phyloP scores from a whole-genome alignment of 345 rosid genomes.

The Eucalyptus sideroxylon region DNA sequence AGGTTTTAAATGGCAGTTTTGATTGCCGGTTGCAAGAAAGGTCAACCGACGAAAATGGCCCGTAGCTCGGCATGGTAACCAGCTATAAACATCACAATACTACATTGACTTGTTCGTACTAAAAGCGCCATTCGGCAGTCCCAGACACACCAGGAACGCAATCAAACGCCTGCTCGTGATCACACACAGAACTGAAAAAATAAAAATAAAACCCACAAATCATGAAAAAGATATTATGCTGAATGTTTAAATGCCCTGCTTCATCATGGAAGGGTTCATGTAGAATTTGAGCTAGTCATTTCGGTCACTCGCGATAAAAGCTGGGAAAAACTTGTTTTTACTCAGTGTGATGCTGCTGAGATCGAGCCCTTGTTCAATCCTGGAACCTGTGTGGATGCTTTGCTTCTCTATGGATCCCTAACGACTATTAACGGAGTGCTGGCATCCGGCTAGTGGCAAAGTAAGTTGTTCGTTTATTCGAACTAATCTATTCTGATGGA shows the following conservation, averaged over 20 bases:
- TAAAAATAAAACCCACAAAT: too few relatives aligned
- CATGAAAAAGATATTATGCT: too few relatives aligned
- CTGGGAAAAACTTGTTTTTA: conserved; percentile 28
- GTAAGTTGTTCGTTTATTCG: conserved; percentile 28
- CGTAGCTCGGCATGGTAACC: too few relatives aligned
- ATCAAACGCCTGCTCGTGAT: too few relatives aligned
- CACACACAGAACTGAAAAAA: too few relatives aligned
- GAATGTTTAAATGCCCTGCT: neutral
- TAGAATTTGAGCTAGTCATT: neutral
- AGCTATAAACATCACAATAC: too few relatives aligned
- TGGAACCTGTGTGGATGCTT: conserved; percentile 43
- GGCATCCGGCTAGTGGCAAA: conserved; percentile 59
- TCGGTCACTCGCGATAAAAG: neutral
- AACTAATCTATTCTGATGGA: neutral
- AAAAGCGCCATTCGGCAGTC: too few relatives aligned
- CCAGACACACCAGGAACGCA: too few relatives aligned
- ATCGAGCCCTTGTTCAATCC: conserved; percentile 23
- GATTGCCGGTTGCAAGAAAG: too few relatives aligned
- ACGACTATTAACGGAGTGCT: conserved; percentile 54
- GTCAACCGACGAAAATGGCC: too few relatives aligned
- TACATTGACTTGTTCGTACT: too few relatives aligned
- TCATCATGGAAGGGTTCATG: neutral
- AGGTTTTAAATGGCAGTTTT: too few relatives aligned
- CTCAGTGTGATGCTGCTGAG: conserved; percentile 33
- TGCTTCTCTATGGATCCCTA: conserved; percentile 47